Evolutionary conservation across 2,329 filamentous ascomycete genomes (phyloP).

Genomic region (Keithomyces neogunnii): DNA sequence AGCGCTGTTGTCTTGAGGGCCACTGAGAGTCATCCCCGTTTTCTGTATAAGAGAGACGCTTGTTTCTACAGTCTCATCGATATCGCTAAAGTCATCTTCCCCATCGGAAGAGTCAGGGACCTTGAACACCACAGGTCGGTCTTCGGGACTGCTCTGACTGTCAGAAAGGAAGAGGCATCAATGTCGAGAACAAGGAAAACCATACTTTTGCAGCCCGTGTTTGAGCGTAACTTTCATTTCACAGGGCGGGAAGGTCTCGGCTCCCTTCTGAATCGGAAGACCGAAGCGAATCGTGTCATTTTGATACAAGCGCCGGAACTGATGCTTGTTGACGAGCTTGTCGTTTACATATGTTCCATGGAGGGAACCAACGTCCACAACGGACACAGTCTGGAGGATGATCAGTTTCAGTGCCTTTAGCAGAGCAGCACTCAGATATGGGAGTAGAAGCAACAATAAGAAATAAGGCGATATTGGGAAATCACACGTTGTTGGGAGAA

Average conservation of each 20-base stretch:
- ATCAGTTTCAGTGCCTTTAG: slow-evolving; percentile 11
- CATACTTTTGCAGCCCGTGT: slow-evolving; percentile 18
- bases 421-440: neutral
- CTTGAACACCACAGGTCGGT: slow-evolving; percentile 25
- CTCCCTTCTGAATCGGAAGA: slow-evolving; percentile 24
- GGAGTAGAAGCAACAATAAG: neutral
- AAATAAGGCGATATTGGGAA: neutral
- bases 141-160: slow-evolving; percentile 13
- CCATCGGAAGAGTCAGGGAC: slow-evolving; percentile 34
- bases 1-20: neutral
- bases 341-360: slow-evolving; percentile 44
- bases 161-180: neutral
- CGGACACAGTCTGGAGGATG: slow-evolving; percentile 29
- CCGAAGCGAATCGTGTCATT: slow-evolving; percentile 29
- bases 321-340: slow-evolving; percentile 11
- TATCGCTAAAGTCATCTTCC: slow-evolving; percentile 19
- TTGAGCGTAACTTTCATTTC: slow-evolving; percentile 24
- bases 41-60: slow-evolving; percentile 17
- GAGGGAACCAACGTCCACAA: slow-evolving; percentile 40
- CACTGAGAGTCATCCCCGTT: slow-evolving; percentile 17
- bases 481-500: neutral
- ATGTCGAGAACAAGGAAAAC: neutral
- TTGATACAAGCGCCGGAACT: slow-evolving; percentile 11
- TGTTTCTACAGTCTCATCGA: slow-evolving; percentile 16
- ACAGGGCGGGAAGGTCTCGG: slow-evolving; percentile 28